A percentile compares a stretch with the other conserved stretches of the same genome.
These are phyloP conservation scores for Macrolepiota dolichaula DNA, from an alignment of 768 basidiomycete species.

Conservation along the genomic window DNA sequence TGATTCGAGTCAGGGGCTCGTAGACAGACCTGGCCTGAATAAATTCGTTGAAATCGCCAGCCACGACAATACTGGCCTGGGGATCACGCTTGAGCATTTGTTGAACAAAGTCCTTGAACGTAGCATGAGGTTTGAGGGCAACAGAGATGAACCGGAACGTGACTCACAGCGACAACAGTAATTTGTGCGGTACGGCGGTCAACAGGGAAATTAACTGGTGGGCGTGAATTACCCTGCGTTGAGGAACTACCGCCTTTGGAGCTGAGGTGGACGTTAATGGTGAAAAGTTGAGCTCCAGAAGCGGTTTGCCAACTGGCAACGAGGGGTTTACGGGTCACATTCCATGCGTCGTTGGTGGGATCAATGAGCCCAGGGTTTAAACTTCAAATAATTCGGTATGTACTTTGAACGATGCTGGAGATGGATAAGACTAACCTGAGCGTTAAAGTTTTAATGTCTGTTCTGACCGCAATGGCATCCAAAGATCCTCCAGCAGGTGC, in stretches of 20 bases:
- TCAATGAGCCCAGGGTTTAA: conserved; percentile 63
- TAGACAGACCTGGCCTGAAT: conserved; percentile 50
- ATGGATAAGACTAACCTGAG: conserved; percentile 35
- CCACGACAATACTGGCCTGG: conserved; percentile 47
- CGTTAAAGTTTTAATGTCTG: conserved; percentile 27
- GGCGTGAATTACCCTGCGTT: conserved; percentile 51
- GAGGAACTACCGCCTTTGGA: conserved; percentile 58
- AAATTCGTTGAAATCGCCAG: conserved; percentile 65
- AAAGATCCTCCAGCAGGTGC: conserved; percentile 46
- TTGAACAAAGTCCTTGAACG: conserved; percentile 42
- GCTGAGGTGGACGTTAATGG: conserved; percentile 57
- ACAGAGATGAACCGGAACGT: not conserved
- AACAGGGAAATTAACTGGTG: conserved; percentile 53
- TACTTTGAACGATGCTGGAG: not conserved
- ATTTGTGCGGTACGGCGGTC: conserved; percentile 48
- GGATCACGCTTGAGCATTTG: conserved; percentile 38
- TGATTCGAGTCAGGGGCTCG: conserved; percentile 33
- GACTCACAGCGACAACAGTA: conserved; percentile 44
- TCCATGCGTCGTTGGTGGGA: conserved; percentile 53
- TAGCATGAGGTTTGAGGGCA: not conserved
- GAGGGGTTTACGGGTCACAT: conserved; percentile 54
- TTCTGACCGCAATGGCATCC: conserved; percentile 36
- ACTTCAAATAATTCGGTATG: conserved; percentile 27
- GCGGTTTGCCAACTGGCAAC: conserved; percentile 53
- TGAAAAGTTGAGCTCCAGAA: conserved; percentile 44